Evolutionary conservation across 2,329 filamentous ascomycete genomes (phyloP).

Genomic region (Conoideocrella luteorostrata): DNA sequence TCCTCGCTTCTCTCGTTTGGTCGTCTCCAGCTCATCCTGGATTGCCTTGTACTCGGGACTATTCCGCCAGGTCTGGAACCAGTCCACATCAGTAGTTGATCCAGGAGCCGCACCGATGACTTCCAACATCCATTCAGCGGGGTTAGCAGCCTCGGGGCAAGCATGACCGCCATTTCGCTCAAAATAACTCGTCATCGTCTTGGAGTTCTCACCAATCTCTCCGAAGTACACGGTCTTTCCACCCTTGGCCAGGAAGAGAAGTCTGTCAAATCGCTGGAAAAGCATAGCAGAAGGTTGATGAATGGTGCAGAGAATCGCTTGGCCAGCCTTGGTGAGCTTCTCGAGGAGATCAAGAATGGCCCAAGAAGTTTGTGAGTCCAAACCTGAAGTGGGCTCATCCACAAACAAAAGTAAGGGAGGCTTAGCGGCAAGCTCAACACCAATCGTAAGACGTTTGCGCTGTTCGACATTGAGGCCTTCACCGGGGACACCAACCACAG

Average conservation of each 20-base stretch:
- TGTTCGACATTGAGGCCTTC: conserved; percentile 73
- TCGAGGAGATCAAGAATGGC: conserved; percentile 82
- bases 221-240: conserved; percentile 79
- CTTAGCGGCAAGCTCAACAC: conserved; percentile 92
- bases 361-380: conserved; percentile 91
- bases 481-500: conserved; percentile 82
- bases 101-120: conserved; percentile 59
- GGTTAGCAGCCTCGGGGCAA: conserved; percentile 66
- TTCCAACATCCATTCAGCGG: conserved; percentile 73
- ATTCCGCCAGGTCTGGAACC: conserved; percentile 56
- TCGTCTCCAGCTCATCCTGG: conserved; percentile 49
- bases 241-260: conserved; percentile 70
- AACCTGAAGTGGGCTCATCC: conserved; percentile 90
- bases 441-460: conserved; percentile 78
- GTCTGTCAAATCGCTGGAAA: conserved; percentile 82
- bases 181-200: conserved; percentile 66
- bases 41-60: conserved; percentile 51
- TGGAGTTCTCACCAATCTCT: conserved; percentile 66
- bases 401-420: conserved; percentile 85
- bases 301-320: conserved; percentile 94
- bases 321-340: conserved; percentile 81
- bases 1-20: conserved; percentile 43
- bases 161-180: conserved; percentile 60
- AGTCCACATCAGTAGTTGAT: conserved; percentile 56
- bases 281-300: conserved; percentile 95